These are phyloP conservation scores for Cymbidium sinense DNA, from an alignment of 106 monocot species.

Conservation along the genomic window DNA sequence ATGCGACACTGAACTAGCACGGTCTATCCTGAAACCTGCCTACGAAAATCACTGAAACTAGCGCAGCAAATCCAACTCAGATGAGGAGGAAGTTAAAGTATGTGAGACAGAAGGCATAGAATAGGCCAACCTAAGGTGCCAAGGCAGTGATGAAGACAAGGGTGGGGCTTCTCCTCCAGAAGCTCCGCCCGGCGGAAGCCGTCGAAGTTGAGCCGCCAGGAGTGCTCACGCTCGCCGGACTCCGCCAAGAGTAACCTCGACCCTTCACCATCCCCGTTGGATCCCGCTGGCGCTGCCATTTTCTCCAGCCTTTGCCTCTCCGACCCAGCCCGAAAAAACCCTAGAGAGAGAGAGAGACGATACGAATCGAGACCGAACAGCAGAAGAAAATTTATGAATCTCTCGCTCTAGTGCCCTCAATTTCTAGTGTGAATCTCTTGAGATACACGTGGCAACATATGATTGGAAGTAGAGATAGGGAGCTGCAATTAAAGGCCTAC, in stretches of 20 bases:
- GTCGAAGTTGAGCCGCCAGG: slow-evolving; percentile 68
- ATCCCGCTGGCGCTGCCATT: slow-evolving; percentile 25
- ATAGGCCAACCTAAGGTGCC: slow-evolving; percentile 33
- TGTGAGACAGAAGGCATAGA: background rate
- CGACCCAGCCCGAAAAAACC: background rate
- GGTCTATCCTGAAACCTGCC: background rate
- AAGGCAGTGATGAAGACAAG: slow-evolving; percentile 48
- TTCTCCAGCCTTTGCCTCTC: background rate
- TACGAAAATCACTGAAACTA: background rate
- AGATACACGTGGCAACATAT: no score
- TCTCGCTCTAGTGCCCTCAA: no score
- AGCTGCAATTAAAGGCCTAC: background rate
- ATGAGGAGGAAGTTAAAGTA: background rate
- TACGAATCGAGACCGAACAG: no score
- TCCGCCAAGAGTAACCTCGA: slow-evolving; percentile 21
- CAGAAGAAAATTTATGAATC: no score
- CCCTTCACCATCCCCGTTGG: slow-evolving; percentile 20
- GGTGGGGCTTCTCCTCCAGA: slow-evolving; percentile 33
- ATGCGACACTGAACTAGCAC: background rate
- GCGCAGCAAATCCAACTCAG: background rate
- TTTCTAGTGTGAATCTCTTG: no score
- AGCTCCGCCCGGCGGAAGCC: slow-evolving; percentile 33
- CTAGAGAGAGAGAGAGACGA: background rate
- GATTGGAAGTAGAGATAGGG: background rate
- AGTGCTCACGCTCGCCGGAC: slow-evolving; percentile 25